Base-by-base conservation (phyloP, 2,329 filamentous ascomycete species). In the Ophiostoma sp. region DNA sequence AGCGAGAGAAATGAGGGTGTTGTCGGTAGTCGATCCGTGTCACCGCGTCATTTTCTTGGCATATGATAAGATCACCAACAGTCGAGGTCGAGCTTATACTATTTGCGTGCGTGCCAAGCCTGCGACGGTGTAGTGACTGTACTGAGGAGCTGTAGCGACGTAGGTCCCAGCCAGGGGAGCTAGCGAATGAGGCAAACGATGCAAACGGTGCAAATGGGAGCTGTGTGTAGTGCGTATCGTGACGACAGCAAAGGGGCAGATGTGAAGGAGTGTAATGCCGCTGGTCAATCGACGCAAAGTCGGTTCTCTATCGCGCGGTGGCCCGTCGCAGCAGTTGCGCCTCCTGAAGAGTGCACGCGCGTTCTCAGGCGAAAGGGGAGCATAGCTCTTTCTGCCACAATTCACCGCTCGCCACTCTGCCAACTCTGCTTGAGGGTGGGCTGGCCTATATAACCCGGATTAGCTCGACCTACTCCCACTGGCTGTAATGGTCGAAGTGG, bases 401-500 rank as follows among this genome's bases (percentile, higher is more conserved):
- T 3, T 62, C 65, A 69, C 68, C 68, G 68, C 68, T 44, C 16
- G 9, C 1, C 27, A 27, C 27, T 1, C 27, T 27, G 27, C 27
- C 27, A 27, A 27, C 8, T 41, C 36, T 16, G 18, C 52, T 27
- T 8, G 11, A 58, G 52, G n/a, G 38, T 4, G 16, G 16, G 16
- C 40, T 27, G 16, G 16, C 18, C 66, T 68, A 66, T 71, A 71
- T 71, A 72, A 71, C 6, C 1, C 3, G 0, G 2, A 4, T 16
- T 55, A 63, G 41, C 3, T 1, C 5, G 1, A 4, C 40, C 58
- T 8, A 36, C 38, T 27, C 16, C 36, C 38, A 68, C 45, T 68
- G 70, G 70, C 72, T 73, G 72, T 73, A 41, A 71, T 73, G 72
- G 72, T 73, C 68, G 14, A 73, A 71, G 65, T 69, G 70, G 71